Evolutionary conservation across 2,329 filamentous ascomycete genomes (phyloP).

Genomic region (Aspergillus viridinutans): DNA sequence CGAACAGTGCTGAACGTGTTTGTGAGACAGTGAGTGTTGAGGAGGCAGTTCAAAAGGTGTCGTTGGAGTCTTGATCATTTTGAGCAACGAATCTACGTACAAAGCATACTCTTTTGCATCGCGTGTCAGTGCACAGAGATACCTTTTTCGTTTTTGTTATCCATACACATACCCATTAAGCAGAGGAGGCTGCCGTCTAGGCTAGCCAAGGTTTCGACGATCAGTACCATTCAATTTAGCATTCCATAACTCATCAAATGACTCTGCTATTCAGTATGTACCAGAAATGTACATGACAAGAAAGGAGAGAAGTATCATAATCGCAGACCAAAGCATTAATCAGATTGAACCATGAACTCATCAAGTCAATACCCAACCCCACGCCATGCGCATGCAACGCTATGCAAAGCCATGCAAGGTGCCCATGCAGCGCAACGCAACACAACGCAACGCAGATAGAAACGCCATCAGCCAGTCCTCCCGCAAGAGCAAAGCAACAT

Average conservation of each 20-base stretch:
- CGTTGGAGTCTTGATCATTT: constrained; percentile 13
- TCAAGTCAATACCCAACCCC: neutral
- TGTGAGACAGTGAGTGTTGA: constrained; percentile 26
- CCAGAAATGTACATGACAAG: neutral
- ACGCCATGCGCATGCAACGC: neutral
- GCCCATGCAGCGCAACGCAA: neutral
- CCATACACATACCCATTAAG: neutral
- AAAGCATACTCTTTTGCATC: neutral
- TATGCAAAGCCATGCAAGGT: neutral
- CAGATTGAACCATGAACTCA: neutral
- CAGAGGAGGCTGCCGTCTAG: neutral
- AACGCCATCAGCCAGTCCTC: neutral
- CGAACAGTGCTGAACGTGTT: constrained; percentile 4
- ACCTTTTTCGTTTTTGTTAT: neutral
- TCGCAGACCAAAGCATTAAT: neutral
- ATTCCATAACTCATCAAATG: neutral
- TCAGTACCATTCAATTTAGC: neutral
- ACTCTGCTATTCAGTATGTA: neutral
- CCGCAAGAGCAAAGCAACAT: neutral
- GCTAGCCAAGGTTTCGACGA: no score
- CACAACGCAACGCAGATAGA: neutral
- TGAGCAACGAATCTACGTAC: neutral
- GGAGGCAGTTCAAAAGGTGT: constrained; percentile 32
- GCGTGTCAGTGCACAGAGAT: neutral
- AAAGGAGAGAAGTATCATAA: neutral